A percentile compares a stretch with the other conserved stretches of the same genome.
Evolutionary conservation across 371 early-diverging fungal species (phyloP).

Genomic region (Mucor velutinosus): DNA sequence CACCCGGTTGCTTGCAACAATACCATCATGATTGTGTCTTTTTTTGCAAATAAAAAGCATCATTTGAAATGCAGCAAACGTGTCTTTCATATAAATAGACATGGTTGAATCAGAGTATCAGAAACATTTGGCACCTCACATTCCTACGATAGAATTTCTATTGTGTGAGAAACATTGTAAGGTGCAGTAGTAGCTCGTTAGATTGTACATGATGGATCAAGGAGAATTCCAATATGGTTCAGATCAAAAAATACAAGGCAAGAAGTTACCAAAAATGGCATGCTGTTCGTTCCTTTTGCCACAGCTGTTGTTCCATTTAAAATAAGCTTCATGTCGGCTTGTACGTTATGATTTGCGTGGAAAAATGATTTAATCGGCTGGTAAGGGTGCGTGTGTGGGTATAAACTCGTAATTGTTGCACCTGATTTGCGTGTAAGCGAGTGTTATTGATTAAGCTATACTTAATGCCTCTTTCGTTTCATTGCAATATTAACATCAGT

Average conservation of each 20-base stretch:
- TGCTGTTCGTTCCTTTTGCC: background rate
- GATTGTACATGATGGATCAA: background rate
- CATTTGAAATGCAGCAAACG: background rate
- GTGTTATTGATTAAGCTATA: background rate
- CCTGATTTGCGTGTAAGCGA: background rate
- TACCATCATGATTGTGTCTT: background rate
- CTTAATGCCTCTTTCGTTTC: background rate
- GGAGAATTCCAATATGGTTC: background rate
- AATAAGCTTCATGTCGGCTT: background rate
- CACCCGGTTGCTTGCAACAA: background rate
- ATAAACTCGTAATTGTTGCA: background rate
- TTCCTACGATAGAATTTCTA: background rate
- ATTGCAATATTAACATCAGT: background rate
- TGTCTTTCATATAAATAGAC: background rate
- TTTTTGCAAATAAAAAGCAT: background rate
- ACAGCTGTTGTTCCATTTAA: background rate
- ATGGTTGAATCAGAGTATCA: background rate
- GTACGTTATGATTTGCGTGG: background rate
- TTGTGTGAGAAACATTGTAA: background rate
- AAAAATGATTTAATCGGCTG: background rate
- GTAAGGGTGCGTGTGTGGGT: background rate
- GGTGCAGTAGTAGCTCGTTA: too few relatives aligned
- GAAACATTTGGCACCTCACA: background rate
- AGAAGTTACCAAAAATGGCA: background rate
- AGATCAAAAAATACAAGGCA: background rate